phyloP scores from a whole-genome alignment of 2,329 filamentous ascomycete genomes.

The Scopulariopsis brevicaulis region DNA sequence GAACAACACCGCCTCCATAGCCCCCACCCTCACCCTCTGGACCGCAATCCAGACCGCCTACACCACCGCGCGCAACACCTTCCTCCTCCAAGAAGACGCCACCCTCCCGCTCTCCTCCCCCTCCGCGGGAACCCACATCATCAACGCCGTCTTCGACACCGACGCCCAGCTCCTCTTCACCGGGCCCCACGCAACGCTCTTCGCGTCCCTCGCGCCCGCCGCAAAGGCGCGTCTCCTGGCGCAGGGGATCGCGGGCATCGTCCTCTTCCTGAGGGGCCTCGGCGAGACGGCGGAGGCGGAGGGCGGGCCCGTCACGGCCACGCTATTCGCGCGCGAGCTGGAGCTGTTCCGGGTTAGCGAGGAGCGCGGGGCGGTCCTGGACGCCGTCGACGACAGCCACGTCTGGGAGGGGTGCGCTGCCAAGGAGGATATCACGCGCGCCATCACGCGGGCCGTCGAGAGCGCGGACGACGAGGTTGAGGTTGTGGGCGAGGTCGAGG shows the following conservation, averaged over 20 bases:
- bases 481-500: constrained; percentile 4
- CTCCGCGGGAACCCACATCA: constrained; percentile 10
- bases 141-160: constrained; percentile 21
- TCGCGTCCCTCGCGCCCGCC: constrained; percentile 17
- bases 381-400: constrained; percentile 16
- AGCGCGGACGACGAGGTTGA: constrained; percentile 8
- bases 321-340: constrained; percentile 15
- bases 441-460: constrained; percentile 18
- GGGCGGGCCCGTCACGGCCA: constrained; percentile 9
- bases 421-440: constrained; percentile 17
- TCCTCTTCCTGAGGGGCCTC: constrained; percentile 16
- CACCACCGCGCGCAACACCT: constrained; percentile 7
- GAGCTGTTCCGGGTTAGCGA: constrained; percentile 16
- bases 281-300: background rate
- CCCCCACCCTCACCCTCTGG: constrained; percentile 6
- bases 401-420: constrained; percentile 20
- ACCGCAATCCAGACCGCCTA: constrained; percentile 3
- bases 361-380: constrained; percentile 16
- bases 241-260: constrained; percentile 21
- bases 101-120: constrained; percentile 10
- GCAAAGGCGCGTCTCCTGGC: constrained; percentile 20
- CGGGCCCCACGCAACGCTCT: constrained; percentile 13
- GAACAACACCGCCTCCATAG: constrained; percentile 12
- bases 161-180: constrained; percentile 18
- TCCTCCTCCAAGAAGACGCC: constrained; percentile 10